These are phyloP conservation scores for Trichoderma arundinaceum DNA, from an alignment of 2,329 filamentous ascomycete genomes.

Conservation along the genomic window DNA sequence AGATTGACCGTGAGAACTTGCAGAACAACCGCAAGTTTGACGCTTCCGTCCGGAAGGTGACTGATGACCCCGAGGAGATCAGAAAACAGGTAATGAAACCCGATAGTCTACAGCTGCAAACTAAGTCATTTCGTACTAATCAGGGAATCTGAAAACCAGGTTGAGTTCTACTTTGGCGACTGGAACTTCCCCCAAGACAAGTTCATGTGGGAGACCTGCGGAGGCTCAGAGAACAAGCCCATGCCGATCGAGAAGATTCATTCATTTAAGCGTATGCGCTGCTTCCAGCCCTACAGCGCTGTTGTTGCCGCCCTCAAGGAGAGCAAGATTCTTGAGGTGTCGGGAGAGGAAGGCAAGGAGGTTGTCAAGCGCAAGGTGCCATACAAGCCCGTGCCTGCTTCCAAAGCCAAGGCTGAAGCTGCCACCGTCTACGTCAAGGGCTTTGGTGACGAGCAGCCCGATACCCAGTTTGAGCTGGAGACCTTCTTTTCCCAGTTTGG, in stretches of 20 bases:
- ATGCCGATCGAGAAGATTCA: slow-evolving; percentile 78
- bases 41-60: slow-evolving; percentile 68
- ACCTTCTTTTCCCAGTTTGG: slow-evolving; percentile 86
- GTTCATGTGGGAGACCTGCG: slow-evolving; percentile 80
- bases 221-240: slow-evolving; percentile 79
- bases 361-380: slow-evolving; percentile 77
- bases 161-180: slow-evolving; percentile 96
- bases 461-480: slow-evolving; percentile 92
- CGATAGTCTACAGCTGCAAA: neutral
- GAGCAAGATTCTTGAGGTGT: slow-evolving; percentile 73
- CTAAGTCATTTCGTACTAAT: neutral
- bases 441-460: slow-evolving; percentile 82
- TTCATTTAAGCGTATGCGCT: slow-evolving; percentile 94
- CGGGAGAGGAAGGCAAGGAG: slow-evolving; percentile 75
- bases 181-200: slow-evolving; percentile 88
- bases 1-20: slow-evolving; percentile 47
- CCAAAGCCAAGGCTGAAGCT: slow-evolving; percentile 69
- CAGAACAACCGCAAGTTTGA: slow-evolving; percentile 73
- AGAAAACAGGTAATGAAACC: slow-evolving; percentile 71
- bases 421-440: slow-evolving; percentile 91
- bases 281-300: slow-evolving; percentile 85
- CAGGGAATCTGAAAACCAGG: slow-evolving; percentile 53
- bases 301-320: slow-evolving; percentile 83
- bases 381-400: slow-evolving; percentile 62
- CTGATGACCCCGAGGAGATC: slow-evolving; percentile 79